Percentiles rank a stretch among this genome's conserved stretches.
phyloP scores from a whole-genome alignment of 2,329 filamentous ascomycete species.

The Epichloe elymi region DNA sequence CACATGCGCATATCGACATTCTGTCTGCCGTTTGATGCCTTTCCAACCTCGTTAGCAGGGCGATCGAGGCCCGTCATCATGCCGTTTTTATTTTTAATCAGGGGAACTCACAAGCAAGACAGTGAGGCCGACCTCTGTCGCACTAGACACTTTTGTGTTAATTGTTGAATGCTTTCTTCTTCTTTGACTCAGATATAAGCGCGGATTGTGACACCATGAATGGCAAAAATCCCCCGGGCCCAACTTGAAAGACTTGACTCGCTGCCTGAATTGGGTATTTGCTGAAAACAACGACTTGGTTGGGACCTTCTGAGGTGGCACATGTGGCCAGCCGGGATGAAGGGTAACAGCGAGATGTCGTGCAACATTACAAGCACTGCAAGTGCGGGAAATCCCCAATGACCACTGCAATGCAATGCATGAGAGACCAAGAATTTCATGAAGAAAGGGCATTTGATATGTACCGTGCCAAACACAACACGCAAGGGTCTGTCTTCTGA shows the following conservation, averaged over 20 bases:
- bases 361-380: slow-evolving; percentile 2
- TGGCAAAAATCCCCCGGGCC: neutral
- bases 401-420: neutral
- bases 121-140: slow-evolving; percentile 59
- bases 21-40: slow-evolving; percentile 64
- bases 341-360: slow-evolving; percentile 2
- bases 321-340: neutral
- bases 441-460: neutral
- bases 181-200: too few species aligned
- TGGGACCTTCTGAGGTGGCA: neutral
- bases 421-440: neutral
- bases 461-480: too few species aligned
- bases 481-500: too few species aligned
- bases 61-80: neutral
- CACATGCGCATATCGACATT: slow-evolving; percentile 62
- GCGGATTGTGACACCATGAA: neutral
- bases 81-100: neutral
- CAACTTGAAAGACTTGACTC: neutral
- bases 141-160: slow-evolving; percentile 35
- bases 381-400: neutral
- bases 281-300: neutral
- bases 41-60: slow-evolving; percentile 18
- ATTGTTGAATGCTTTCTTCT: neutral
- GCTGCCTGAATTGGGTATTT: neutral
- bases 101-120: slow-evolving; percentile 43